Evolutionary conservation across 2,329 filamentous ascomycete genomes (phyloP), one percentile per base, ranked within the genome.

Genomic region (Xylariales sp.): DNA sequence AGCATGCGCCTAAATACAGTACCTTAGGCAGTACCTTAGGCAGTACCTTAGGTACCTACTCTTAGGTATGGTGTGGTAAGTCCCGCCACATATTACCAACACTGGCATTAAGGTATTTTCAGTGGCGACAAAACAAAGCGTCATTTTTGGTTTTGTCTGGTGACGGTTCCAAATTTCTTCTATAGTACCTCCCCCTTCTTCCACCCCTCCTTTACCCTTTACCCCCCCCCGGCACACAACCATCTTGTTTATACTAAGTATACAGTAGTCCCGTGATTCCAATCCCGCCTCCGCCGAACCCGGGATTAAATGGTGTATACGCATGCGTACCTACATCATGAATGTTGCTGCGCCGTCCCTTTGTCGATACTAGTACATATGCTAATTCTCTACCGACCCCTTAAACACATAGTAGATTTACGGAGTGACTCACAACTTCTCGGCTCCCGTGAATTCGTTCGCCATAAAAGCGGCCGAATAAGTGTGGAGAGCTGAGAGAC

Each of bases 71-170:
- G 23, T 23, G 23, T 23, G 36, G 36, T 10, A 39, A 39, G 36
- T 39, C 36, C 10, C 39, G 39, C 39, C 39, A 41, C 39, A 41
- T 14, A 41, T 14, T 12, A 41, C 39, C 39, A 41, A 14, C 39
- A 41, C 39, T 14, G 39, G 39, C 23, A 39, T 39, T 2, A 28
- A 36, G 18, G 34, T 52, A 45, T 65, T 45, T 61, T 54, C 18
- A 45, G 59, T 62, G 58, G 65, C 63, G 48, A 61, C 50, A 56
- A n/a, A 28, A 59, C 28, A 36, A 3, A 61, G 62, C 67, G 63
- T 49, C 53, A 69, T 62, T 65, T 65, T 54, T 18, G 39, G 5
- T 46, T 34, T 34, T 48, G 54, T 64, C 55, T 30, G 48, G 56
- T 64, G 65, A 64, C 61, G 18, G 43, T 60, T 63, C 52, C 39